phyloP scores from a whole-genome alignment of 768 basidiomycete genomes.

The Tubosaeta sp. region DNA sequence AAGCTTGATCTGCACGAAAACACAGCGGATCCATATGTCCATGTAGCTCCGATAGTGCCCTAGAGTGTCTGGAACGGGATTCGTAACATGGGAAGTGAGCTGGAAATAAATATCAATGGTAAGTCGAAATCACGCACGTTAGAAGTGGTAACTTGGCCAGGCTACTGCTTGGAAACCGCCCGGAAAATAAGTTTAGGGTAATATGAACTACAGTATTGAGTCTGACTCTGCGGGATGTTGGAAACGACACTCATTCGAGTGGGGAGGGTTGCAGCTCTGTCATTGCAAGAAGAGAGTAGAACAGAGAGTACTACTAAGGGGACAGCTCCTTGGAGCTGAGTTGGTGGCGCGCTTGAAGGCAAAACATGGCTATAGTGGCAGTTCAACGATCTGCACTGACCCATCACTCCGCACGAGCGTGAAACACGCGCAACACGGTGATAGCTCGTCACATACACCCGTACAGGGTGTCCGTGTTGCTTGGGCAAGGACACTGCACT shows the following conservation, averaged over 20 bases:
- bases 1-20: background rate
- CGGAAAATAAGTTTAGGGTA: no score
- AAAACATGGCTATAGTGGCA: background rate
- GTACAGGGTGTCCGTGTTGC: background rate
- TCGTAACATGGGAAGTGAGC: no score
- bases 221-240: no score
- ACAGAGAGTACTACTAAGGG: background rate
- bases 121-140: no score
- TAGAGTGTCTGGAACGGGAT: background rate
- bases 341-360: background rate
- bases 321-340: background rate
- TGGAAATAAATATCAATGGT: background rate
- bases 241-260: no score
- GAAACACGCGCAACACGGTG: background rate
- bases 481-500: background rate
- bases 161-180: no score
- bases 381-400: background rate
- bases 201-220: no score
- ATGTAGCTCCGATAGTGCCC: constrained; percentile 9
- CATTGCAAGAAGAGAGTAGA: background rate
- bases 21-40: background rate
- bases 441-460: background rate
- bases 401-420: background rate
- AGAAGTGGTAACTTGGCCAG: no score
- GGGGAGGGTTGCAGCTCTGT: no score